A percentile compares a stretch with the other conserved stretches of the same genome.
These are phyloP conservation scores for Arabis hirsuta DNA, from an alignment of 345 rosid species.

Conservation along the genomic window DNA sequence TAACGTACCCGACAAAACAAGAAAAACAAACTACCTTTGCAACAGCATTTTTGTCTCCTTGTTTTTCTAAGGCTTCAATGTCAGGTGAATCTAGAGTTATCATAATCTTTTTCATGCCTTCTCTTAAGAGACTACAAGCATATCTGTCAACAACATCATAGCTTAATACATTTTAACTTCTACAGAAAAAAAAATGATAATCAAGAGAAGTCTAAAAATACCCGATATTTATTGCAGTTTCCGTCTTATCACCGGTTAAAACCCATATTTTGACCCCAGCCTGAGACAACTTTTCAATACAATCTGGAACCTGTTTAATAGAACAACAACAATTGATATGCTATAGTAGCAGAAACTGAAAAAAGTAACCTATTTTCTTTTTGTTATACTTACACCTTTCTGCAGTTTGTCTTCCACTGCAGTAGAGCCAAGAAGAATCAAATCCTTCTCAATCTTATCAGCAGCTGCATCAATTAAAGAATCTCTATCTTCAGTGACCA, in stretches of 20 bases:
- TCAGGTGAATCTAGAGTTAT: constrained; percentile 71
- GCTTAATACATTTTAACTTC: constrained; percentile 13
- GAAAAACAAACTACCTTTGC: constrained; percentile 50
- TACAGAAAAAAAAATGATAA: neutral
- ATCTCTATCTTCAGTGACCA: constrained; percentile 61
- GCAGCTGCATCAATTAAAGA: constrained; percentile 57
- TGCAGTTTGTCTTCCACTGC: constrained; percentile 97
- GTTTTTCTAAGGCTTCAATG: constrained; percentile 64
- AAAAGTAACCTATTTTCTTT: neutral
- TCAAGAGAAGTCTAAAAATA: constrained; percentile 36
- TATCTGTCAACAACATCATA: constrained; percentile 55
- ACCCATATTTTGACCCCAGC: constrained; percentile 89
- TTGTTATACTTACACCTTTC: constrained; percentile 61
- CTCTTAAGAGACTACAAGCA: constrained; percentile 79
- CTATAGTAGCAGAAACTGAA: neutral
- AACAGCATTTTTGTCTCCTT: constrained; percentile 57
- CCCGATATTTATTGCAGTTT: constrained; percentile 95
- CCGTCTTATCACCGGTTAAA: constrained; percentile 89
- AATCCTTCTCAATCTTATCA: constrained; percentile 67
- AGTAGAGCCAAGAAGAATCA: constrained; percentile 90
- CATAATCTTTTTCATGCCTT: constrained; percentile 66
- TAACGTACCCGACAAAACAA: neutral
- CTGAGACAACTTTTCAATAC: constrained; percentile 75
- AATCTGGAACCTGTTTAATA: constrained; percentile 66
- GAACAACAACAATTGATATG: neutral